Conservation (phyloP, 179 eudicot species). For the Patellifolia procumbens region DNA sequence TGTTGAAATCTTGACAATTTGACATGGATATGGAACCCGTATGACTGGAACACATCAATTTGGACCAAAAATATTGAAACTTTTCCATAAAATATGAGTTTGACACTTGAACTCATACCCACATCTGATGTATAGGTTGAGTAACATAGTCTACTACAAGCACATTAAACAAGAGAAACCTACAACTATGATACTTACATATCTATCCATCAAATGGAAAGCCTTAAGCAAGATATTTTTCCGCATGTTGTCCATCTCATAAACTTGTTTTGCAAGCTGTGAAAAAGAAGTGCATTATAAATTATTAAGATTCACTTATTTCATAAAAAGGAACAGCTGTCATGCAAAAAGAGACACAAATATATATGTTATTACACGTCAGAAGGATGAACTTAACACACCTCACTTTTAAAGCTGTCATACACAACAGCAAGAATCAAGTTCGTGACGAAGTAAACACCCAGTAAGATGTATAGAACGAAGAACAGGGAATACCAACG, state of each 20-base stretch:
- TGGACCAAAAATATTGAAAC: not conserved
- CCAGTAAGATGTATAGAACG: slow-evolving; percentile 77
- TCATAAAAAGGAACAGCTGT: not conserved
- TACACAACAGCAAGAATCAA: slow-evolving; percentile 97
- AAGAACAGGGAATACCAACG: slow-evolving; percentile 91
- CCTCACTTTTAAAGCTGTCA: slow-evolving; percentile 92
- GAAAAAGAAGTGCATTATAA: slow-evolving; percentile 2
- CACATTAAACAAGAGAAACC: not conserved
- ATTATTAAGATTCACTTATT: not conserved
- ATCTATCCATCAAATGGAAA: slow-evolving; percentile 60
- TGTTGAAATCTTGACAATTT: too few relatives aligned
- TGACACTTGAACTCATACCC: too few relatives aligned
- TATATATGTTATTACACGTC: not conserved
- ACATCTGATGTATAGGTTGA: too few relatives aligned
- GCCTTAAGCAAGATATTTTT: slow-evolving; percentile 70
- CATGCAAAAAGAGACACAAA: not conserved
- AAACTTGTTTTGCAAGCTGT: slow-evolving; percentile 87
- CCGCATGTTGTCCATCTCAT: slow-evolving; percentile 63
- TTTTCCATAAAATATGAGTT: too few relatives aligned
- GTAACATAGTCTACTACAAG: not conserved
- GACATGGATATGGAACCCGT: too few relatives aligned
- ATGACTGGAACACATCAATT: not conserved
- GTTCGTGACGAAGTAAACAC: slow-evolving; percentile 95
- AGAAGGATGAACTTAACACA: slow-evolving; percentile 23
- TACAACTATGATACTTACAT: slow-evolving; percentile 46